Conservation (phyloP, 768 basidiomycete species). For the Hemileccinum rubropunctum region DNA sequence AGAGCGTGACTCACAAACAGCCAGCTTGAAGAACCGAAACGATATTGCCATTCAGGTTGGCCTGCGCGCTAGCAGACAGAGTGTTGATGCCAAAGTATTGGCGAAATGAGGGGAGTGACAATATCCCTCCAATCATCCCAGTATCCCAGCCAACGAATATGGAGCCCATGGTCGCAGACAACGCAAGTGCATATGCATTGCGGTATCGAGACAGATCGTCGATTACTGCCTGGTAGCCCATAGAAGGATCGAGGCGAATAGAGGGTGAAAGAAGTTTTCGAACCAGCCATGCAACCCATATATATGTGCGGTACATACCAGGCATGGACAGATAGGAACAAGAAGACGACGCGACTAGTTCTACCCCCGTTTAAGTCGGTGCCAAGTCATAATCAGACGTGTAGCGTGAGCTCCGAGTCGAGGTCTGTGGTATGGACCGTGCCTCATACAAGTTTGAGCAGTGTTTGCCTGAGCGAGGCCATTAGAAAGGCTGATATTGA, state of each 20-base stretch:
- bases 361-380: background rate
- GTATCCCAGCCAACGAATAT: constrained; percentile 52
- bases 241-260: background rate
- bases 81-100: constrained; percentile 46
- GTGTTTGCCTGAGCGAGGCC: too few relatives aligned
- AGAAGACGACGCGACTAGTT: background rate
- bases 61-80: constrained; percentile 34
- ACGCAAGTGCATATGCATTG: constrained; percentile 45
- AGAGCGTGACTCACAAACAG: constrained; percentile 39
- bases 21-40: constrained; percentile 51
- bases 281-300: background rate
- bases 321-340: constrained; percentile 7
- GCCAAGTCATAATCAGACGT: too few relatives aligned
- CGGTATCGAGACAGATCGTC: constrained; percentile 31
- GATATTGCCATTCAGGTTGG: constrained; percentile 47
- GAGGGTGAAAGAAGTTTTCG: background rate
- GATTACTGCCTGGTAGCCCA: constrained; percentile 29
- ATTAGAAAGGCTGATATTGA: too few relatives aligned
- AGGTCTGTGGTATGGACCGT: background rate
- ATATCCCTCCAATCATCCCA: constrained; percentile 49
- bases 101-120: constrained; percentile 45
- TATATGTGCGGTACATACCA: background rate
- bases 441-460: too few relatives aligned
- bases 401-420: background rate
- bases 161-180: constrained; percentile 46